Evolutionary conservation across 2,329 filamentous ascomycete genomes (phyloP).

Genomic region (Pleoardoris graminearum): DNA sequence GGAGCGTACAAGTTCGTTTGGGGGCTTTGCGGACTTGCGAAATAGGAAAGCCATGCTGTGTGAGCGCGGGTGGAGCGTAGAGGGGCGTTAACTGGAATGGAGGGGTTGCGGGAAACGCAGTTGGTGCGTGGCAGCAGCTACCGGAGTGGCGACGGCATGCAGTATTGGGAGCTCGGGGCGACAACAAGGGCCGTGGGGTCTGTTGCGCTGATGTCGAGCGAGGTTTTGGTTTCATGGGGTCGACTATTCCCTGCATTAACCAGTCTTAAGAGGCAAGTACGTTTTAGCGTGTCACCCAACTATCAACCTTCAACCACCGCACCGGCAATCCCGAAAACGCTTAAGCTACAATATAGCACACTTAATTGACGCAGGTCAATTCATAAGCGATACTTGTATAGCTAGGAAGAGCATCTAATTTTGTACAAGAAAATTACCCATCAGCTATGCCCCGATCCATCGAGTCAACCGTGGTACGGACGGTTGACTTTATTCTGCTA

Average conservation of each 20-base stretch:
- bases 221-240: slow-evolving; percentile 12
- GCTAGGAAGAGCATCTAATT: too few relatives aligned
- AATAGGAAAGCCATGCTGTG: slow-evolving; percentile 71
- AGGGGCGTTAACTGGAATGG: slow-evolving; percentile 23
- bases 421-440: too few relatives aligned
- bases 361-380: too few relatives aligned
- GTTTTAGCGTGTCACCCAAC: background rate
- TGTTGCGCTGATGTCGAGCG: slow-evolving; percentile 32
- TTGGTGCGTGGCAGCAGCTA: slow-evolving; percentile 38
- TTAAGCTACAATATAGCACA: too few relatives aligned
- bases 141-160: slow-evolving; percentile 36
- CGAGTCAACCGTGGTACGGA: too few relatives aligned
- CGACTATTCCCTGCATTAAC: slow-evolving; percentile 10
- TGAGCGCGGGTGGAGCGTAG: slow-evolving; percentile 15
- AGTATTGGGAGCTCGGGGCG: slow-evolving; percentile 10
- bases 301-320: background rate
- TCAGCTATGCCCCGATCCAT: too few relatives aligned
- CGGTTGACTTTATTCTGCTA: too few relatives aligned
- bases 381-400: too few relatives aligned
- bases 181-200: slow-evolving; percentile 17
- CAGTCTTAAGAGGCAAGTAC: background rate
- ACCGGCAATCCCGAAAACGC: background rate
- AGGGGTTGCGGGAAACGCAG: slow-evolving; percentile 30
- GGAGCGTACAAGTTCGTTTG: slow-evolving; percentile 63
- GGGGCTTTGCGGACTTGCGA: slow-evolving; percentile 63